Percentiles rank a stretch among this genome's conserved stretches.
Evolutionary conservation across 129 eudicot species (phyloP).

Genomic region (Heracleum sosnowskyi): DNA sequence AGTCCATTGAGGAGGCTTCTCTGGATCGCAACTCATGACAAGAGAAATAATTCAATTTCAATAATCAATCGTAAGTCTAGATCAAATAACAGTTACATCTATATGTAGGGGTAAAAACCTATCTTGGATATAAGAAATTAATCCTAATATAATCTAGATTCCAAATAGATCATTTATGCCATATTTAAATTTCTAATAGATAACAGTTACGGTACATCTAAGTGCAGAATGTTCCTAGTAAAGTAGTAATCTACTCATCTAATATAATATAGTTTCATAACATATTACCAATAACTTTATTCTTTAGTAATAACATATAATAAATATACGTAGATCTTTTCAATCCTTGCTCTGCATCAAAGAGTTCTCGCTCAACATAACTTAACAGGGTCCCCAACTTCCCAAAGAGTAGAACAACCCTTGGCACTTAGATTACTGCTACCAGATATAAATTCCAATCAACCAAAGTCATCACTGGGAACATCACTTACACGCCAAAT

Average conservation of each 20-base stretch:
- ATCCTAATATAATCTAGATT: not conserved
- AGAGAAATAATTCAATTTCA: not conserved
- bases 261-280: not conserved
- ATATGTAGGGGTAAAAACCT: not conserved
- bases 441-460: not conserved
- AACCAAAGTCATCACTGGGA: not conserved
- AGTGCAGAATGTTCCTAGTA: not conserved
- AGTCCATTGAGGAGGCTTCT: not conserved
- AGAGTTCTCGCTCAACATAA: not conserved
- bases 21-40: not conserved
- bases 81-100: not conserved
- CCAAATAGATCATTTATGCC: not conserved
- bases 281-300: not conserved
- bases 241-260: not conserved
- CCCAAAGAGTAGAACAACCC: not conserved
- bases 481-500: no score
- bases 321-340: not conserved
- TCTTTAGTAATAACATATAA: no score
- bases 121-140: not conserved
- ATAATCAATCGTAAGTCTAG: not conserved
- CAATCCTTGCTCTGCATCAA: not conserved
- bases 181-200: not conserved
- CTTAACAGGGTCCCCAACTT: not conserved
- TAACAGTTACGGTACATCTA: no score
- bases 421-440: not conserved